phyloP scores from a whole-genome alignment of 495 filamentous ascomycete genomes.

The Penicillium parvum region DNA sequence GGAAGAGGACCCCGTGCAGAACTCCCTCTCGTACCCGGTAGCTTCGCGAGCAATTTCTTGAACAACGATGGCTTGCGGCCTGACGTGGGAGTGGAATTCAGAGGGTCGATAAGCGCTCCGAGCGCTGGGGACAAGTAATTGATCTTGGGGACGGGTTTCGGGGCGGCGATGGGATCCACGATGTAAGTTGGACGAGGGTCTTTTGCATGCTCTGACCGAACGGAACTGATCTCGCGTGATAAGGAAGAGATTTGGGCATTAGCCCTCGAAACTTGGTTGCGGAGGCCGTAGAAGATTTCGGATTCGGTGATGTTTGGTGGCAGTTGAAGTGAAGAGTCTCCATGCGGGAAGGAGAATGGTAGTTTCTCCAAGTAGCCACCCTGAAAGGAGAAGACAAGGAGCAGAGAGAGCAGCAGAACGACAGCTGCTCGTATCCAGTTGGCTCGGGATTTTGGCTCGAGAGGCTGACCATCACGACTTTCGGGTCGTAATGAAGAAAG shows the following conservation, averaged over 20 bases:
- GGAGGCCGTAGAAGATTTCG: constrained; percentile 25
- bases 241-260: constrained; percentile 33
- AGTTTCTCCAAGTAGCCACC: constrained; percentile 5
- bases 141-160: constrained; percentile 18
- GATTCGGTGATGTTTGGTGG: constrained; percentile 22
- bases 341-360: constrained; percentile 8
- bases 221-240: constrained; percentile 28
- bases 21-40: neutral
- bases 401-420: constrained; percentile 11
- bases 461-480: neutral
- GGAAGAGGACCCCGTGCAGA: constrained; percentile 12
- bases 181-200: constrained; percentile 19
- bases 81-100: constrained; percentile 29
- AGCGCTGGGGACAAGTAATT: constrained; percentile 35
- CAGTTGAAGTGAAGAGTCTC: constrained; percentile 1
- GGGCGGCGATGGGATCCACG: constrained; percentile 1
- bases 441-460: neutral
- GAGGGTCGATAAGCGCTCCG: constrained; percentile 37
- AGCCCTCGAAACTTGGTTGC: constrained; percentile 29
- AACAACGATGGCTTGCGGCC: neutral
- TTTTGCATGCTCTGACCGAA: constrained; percentile 20
- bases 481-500: constrained; percentile 1
- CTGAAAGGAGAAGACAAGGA: constrained; percentile 7
- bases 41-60: neutral
- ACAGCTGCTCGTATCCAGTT: constrained; percentile 6